Base-by-base conservation (phyloP, 768 basidiomycete species). In the Naganishia onofrii region DNA sequence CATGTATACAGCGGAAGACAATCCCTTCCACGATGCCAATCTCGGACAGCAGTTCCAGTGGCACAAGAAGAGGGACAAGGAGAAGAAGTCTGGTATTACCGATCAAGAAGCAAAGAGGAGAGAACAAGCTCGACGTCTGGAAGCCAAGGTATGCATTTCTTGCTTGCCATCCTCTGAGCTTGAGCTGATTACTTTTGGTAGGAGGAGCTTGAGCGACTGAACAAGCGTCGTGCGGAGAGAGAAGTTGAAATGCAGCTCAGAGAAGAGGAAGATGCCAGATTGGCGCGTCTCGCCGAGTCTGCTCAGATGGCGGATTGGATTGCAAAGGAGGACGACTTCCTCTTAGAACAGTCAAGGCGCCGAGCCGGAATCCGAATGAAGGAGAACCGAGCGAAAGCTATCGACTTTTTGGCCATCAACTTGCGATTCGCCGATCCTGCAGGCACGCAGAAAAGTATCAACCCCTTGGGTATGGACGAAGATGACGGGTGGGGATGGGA, bases 231-330 rank as follows among this genome's bases (percentile, higher is more conserved):
- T 53, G 94, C 93, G 38, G 92, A 97, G 76, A 85, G 96, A 67
- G 96, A 99, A 79, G 89, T 87, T 1, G 96, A 98, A 76, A 88
- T 89, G 80, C 85, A 85, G 70, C 82, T 97, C 28, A 83, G 94
- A 36, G 96, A 99, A 77, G 92, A 97, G 77, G 96, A 99, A 81
- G 92, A 94, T 75, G 81, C 91, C 71, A 84, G 90, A 72, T 91
- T 93, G 87, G 88, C 90, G 70, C 85, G 93, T 66, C 76, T 95
- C 68, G 89, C 92, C 63, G 96, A 99, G 82, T 93, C 93, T 28
- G 92, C 90, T 8, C 93, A 96, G 77, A 98, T 97, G 94, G 90
- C 92, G 6, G 93, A 96, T 69, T 99, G 96, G 96, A 84, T 97
- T 71, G 88, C 91, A 44, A 94, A 94, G 82, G 96, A 99, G 76